Evolutionary conservation across 805 yeast genomes (phyloP), one percentile per base, ranked within the genome.

Genomic region (Yamadazyma scolyti): DNA sequence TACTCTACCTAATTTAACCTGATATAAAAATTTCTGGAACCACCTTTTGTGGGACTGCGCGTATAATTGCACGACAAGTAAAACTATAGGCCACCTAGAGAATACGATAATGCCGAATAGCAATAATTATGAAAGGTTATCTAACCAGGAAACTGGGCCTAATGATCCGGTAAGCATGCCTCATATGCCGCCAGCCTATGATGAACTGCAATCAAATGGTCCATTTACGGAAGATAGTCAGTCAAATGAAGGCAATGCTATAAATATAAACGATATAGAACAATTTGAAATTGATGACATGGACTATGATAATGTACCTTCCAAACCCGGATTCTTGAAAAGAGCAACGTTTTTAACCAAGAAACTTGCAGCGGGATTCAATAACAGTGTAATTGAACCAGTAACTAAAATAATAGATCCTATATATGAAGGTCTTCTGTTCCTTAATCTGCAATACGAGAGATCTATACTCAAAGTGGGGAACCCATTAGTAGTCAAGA

Each of bases 401-500:
- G 54, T 73, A 9, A 46, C 64, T 16, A 59, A 54, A 16, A 67
- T 69, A 14, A 46, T 73, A 31, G 78, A 73, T 41, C 80, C 81
- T 1, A 63, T 75, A 4, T 65, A 67, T 41, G 77, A 73, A 46
- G 63, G 70, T 3, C 68, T 66, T 40, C 51, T 55, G 27, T 65
- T 53, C 34, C 41, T 68, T 26, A 55, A 55, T 32, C 56, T 61
- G 23, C 66, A 69, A 31, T 59, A 76, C 31, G 96, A 89, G 44
- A 56, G 61, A 18, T 55, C 67, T 16, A 56, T 90, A 9, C 65
- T 78, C 12, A 73, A 73, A 37, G 44, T 84, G n/a, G 96, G 96
- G 4, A 87, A 89, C 50, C 96, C 96, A 4, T 57, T 87, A 28
- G 82, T 90, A 16, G 77, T 89, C 16, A 82, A 83, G 44, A 65